Conservation (phyloP, 116 monocot species). For the Zostera marina region DNA sequence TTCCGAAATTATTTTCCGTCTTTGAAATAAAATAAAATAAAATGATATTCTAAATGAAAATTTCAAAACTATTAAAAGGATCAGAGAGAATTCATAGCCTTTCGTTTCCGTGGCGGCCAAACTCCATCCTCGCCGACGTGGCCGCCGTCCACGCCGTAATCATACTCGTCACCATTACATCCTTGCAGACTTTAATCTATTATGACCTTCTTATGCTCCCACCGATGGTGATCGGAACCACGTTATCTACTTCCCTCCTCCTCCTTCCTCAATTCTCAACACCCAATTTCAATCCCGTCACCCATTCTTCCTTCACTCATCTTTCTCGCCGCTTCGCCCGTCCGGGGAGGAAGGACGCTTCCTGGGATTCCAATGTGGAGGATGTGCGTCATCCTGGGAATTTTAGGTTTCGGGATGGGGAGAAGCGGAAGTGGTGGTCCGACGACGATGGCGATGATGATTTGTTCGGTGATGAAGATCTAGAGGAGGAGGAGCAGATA, state of each 20-base stretch:
- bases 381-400: conserved; percentile 29
- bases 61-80: too few relatives aligned
- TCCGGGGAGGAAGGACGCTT: background rate
- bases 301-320: background rate
- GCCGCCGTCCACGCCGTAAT: too few relatives aligned
- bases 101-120: too few relatives aligned
- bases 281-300: background rate
- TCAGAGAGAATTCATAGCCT: too few relatives aligned
- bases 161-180: too few relatives aligned
- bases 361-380: conserved; percentile 51
- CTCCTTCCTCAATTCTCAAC: background rate
- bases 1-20: too few relatives aligned
- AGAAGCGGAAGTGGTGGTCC: conserved; percentile 59
- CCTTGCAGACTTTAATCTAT: too few relatives aligned
- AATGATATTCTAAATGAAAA: too few relatives aligned
- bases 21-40: too few relatives aligned
- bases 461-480: conserved; percentile 8
- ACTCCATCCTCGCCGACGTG: too few relatives aligned
- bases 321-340: background rate
- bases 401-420: conserved; percentile 25
- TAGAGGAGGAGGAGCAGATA: conserved; percentile 14
- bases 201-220: background rate
- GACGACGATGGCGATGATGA: conserved; percentile 32
- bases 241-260: background rate
- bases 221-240: conserved; percentile 4